phyloP scores from a whole-genome alignment of 306 rosid species.

The Sphenostylis stenocarpa region DNA sequence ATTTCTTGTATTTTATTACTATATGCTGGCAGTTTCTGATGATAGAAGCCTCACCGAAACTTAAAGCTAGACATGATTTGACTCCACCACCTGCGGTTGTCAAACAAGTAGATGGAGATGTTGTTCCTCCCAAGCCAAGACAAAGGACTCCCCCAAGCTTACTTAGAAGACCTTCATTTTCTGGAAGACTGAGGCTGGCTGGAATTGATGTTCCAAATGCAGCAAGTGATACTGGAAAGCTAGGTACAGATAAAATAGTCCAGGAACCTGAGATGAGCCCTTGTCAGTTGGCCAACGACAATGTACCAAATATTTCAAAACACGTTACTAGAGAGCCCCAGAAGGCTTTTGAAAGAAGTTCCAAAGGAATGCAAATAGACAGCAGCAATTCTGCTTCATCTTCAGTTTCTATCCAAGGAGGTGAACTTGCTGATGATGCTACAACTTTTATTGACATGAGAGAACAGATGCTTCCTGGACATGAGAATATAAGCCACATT shows the following conservation, averaged over 20 bases:
- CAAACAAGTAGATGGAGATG: conserved; percentile 74
- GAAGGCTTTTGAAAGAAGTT: conserved; percentile 50
- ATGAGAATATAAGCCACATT: conserved; percentile 31
- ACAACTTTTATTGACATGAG: conserved; percentile 60
- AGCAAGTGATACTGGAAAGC: conserved; percentile 40
- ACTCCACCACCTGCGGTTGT: conserved; percentile 54
- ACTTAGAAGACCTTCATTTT: conserved; percentile 62
- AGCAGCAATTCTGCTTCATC: conserved; percentile 78
- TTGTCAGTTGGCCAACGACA: conserved; percentile 47
- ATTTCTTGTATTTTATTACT: neutral
- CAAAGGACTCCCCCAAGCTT: conserved; percentile 83
- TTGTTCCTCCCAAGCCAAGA: conserved; percentile 65
- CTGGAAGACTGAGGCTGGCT: conserved; percentile 57
- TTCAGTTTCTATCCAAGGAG: conserved; percentile 77
- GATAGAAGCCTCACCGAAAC: conserved; percentile 64
- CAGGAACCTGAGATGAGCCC: conserved; percentile 53
- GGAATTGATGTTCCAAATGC: conserved; percentile 62
- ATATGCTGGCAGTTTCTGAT: conserved; percentile 52
- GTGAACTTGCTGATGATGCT: conserved; percentile 80
- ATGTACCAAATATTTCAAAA: conserved; percentile 40
- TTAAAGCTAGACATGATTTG: conserved; percentile 62
- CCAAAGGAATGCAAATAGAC: conserved; percentile 72
- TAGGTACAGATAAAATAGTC: conserved; percentile 48
- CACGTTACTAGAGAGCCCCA: conserved; percentile 51
- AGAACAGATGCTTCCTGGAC: conserved; percentile 51